Evolutionary conservation across 2,329 filamentous ascomycete genomes (phyloP), one percentile per base, ranked within the genome.

Genomic region (Alternaria arborescens): DNA sequence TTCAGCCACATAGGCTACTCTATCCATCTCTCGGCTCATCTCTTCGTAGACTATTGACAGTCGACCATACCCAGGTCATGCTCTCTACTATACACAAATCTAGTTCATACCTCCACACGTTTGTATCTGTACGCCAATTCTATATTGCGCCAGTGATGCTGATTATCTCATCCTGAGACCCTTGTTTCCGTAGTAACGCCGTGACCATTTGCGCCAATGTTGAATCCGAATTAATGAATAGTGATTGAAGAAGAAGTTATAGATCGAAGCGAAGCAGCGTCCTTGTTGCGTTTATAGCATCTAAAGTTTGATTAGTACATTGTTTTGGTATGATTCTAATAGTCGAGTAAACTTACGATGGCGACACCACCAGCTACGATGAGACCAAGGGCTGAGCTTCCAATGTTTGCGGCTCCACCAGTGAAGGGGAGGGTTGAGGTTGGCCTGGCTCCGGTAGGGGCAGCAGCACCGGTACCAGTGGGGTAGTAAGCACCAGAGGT

Each of bases 301-400:
- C 64, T 66, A 38, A 5, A 1, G 2, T 7, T 8, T 11, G 16
- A 57, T 61, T 52, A 60, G 62, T 6, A 28, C 50, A 2, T 18
- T 1, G 52, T 41, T 62, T 58, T 54, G 5, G 60, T 5, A 2
- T n/a, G 12, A 1, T 4, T 32, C 12, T 14, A 38, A 12, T 20
- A 14, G 18, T 26, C 28, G n/a, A 32, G 52, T 24, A 20, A 30
- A 62, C 64, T 62, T 62, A 76, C 70, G 55, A 77, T 26, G 56
- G 73, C 75, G 62, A 73, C 74, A 67, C 72, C 75, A 7, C 74
- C 75, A 44, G 68, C 69, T 32, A 76, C 54, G 41, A 77, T 30
- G 32, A 72, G 47, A n/a, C 71, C 74, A 40, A 77, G 52, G 40
- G 68, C 70, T 12, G 69, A 71, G 41, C 73, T 69, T n/a, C 70